Conservation (phyloP, 331 rosid species). For the Acacia concinna region DNA sequence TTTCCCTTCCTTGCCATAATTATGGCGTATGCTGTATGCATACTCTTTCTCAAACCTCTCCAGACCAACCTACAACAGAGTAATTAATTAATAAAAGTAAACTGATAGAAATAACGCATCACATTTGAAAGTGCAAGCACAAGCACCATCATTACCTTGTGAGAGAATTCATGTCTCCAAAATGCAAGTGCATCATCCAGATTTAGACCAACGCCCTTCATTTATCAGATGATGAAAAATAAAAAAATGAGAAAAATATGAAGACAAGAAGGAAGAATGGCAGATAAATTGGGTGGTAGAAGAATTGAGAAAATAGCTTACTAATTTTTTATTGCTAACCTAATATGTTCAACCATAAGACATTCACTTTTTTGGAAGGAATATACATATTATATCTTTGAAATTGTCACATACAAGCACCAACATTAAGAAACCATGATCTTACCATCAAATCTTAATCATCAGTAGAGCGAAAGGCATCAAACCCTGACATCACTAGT, state of each 20-base stretch:
- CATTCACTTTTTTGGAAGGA: neutral
- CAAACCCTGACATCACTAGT: conserved; percentile 19
- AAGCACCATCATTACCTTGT: conserved; percentile 54
- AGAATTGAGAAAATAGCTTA: conserved; percentile 10
- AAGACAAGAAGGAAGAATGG: neutral
- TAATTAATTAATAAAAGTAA: conserved; percentile 21
- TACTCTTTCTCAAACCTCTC: conserved; percentile 97
- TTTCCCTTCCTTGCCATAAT: conserved; percentile 91
- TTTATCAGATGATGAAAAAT: conserved; percentile 14
- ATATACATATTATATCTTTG: conserved; percentile 8
- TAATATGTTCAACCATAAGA: neutral
- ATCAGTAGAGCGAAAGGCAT: neutral
- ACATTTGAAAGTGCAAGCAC: conserved; percentile 7
- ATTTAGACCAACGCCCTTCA: conserved; percentile 91
- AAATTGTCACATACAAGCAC: conserved; percentile 12
- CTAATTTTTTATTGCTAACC: neutral
- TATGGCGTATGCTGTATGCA: conserved; percentile 83
- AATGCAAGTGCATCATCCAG: conserved; percentile 91
- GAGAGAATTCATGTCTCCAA: conserved; percentile 95
- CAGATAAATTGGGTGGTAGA: conserved; percentile 1
- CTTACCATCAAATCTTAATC: conserved; percentile 3
- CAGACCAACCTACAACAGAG: conserved; percentile 69
- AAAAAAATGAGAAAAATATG: conserved; percentile 24
- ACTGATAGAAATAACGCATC: conserved; percentile 29
- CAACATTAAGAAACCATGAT: neutral